phyloP scores from a whole-genome alignment of 1,139 yeast species.

The Magnusiomyces tetraspermus region DNA sequence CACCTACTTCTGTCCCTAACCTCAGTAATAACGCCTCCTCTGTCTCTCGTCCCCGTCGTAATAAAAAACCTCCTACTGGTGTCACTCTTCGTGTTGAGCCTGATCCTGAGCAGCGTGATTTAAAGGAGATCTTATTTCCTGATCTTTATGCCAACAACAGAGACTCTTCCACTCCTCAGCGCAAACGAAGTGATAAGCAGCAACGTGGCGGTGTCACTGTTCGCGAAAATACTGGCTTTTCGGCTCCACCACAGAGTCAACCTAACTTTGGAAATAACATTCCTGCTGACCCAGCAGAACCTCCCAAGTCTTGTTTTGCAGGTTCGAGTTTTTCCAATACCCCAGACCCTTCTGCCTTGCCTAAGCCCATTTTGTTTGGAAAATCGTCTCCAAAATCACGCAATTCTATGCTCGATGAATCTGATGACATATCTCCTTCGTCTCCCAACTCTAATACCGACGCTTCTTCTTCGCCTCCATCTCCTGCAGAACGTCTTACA shows the following conservation, averaged over 20 bases:
- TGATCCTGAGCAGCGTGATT: slow-evolving; percentile 12
- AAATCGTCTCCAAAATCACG: slow-evolving; percentile 10
- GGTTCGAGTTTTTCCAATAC: slow-evolving; percentile 38
- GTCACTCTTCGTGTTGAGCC: not conserved
- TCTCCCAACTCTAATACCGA: not conserved
- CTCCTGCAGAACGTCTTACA: not conserved
- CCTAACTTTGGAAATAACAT: not conserved
- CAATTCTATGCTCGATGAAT: slow-evolving; percentile 1
- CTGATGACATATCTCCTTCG: not conserved
- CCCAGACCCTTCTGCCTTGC: slow-evolving; percentile 38
- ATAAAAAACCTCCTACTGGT: slow-evolving; percentile 1
- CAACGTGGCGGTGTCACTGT: slow-evolving; percentile 7
- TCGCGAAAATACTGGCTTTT: slow-evolving; percentile 1
- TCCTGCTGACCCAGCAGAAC: not conserved
- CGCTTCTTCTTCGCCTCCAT: not conserved
- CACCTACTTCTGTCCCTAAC: not conserved
- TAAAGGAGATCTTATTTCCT: slow-evolving; percentile 23
- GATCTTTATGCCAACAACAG: slow-evolving; percentile 18
- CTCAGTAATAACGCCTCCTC: not conserved
- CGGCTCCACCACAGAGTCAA: not conserved
- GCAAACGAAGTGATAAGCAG: not conserved
- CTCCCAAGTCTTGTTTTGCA: slow-evolving; percentile 24
- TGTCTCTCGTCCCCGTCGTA: not conserved
- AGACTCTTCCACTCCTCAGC: not conserved
- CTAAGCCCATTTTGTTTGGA: slow-evolving; percentile 32